phyloP scores from a whole-genome alignment of 129 eudicot species.

The Helianthus tuberosus region DNA sequence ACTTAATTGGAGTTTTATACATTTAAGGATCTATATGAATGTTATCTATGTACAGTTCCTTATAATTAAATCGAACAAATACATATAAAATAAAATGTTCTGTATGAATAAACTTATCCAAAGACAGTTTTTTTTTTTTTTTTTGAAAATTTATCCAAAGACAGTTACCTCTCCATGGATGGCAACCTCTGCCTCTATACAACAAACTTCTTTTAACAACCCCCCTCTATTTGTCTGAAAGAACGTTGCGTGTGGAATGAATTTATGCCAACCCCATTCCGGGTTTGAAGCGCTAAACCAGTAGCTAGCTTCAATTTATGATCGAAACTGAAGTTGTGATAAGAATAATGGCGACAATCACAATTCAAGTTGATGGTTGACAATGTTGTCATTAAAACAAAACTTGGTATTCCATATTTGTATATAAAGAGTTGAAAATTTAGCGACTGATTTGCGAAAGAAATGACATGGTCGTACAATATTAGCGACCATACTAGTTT shows the following conservation, averaged over 20 bases:
- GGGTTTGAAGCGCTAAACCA: slow-evolving; percentile 53
- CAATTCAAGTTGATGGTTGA: not conserved
- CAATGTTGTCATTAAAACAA: no score
- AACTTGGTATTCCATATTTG: no score
- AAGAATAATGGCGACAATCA: not conserved
- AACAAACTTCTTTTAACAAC: slow-evolving; percentile 42
- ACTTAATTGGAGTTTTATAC: not conserved
- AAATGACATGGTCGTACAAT: no score
- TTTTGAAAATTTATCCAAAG: no score
- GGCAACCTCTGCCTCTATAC: slow-evolving; percentile 52
- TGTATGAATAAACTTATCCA: slow-evolving; percentile 8
- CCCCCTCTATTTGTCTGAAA: slow-evolving; percentile 32
- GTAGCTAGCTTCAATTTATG: slow-evolving; percentile 46
- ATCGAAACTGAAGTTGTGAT: not conserved
- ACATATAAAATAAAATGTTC: not conserved
- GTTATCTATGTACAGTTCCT: not conserved
- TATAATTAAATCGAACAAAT: not conserved
- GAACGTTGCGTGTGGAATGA: slow-evolving; percentile 34
- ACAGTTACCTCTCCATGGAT: slow-evolving; percentile 42
- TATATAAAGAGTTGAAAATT: no score
- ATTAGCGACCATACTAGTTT: no score
- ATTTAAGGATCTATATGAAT: not conserved
- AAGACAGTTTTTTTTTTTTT: no score
- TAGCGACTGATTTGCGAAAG: no score
- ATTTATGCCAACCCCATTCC: slow-evolving; percentile 52